Base-by-base conservation (phyloP, 306 rosid species). In the Quercus agrifolia region DNA sequence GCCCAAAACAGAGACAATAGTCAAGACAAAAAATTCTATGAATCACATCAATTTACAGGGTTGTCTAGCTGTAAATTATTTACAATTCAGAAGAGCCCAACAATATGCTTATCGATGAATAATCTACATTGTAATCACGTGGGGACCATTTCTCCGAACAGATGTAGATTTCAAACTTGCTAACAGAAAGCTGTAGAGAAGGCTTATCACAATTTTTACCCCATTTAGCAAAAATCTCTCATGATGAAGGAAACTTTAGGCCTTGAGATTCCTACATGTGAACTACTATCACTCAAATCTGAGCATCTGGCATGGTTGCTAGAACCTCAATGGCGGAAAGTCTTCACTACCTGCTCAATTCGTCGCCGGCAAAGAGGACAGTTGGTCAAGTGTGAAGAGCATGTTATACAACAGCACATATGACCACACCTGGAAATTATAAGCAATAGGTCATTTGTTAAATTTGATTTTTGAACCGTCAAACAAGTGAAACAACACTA, bases 291-390 rank as follows among this genome's bases (percentile, higher is more conserved):
- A 21, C 67, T 62, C 64, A 21, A 5, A 64, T 68, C 28, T 38
- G 61, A 64, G 18, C 75, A 73, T 62, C 82, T 19, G 30, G 71
- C 35, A 58, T 68, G 20, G 25, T 59, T 62, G 67, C 77, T 73
- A 8, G 57, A 25, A 69, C 78, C 66, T 90, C 88, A 95, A 90
- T 95, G 98, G 52, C 97, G 98, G 85, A 86, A 95, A n/a, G 98
- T 91, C 84, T 90, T 95, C 57, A 95, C 99, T 0, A 87, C 89
- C 83, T 90, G 96, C 57, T 95, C 97, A 73, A 95, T 88, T 81
- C 87, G 84, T 23, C 89, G 86, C 83, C 98, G 97, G 85, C 99
- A 95, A 70, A 95, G 97, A 73, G 99, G 99, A 69, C 99, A 95
- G 75, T 12, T 91, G 83, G 93, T 90, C 85, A 95, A 83, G 80